These are phyloP conservation scores for Backusella macrospora DNA, from an alignment of 192 early-diverging fungal genomes.

Conservation along the genomic window DNA sequence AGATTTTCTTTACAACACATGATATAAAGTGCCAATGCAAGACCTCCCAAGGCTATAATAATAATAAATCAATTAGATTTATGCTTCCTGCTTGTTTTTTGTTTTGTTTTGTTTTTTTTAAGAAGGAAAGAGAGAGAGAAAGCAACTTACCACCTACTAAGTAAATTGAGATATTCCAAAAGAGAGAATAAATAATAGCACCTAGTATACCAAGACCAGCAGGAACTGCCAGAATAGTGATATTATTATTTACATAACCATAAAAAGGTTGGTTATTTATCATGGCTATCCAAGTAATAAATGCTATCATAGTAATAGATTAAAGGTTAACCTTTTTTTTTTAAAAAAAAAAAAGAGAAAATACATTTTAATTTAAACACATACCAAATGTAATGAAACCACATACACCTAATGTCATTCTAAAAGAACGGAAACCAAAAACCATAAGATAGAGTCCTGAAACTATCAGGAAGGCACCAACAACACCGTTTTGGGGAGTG, in stretches of 20 bases:
- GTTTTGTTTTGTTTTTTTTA: too few relatives aligned
- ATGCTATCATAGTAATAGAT: conserved; percentile 27
- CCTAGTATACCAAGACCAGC: conserved; percentile 28
- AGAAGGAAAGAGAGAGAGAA: not conserved
- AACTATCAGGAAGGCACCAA: conserved; percentile 46
- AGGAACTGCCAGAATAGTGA: conserved; percentile 22
- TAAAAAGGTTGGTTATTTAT: conserved; percentile 28
- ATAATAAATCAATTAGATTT: not conserved
- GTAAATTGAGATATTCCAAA: conserved; percentile 66
- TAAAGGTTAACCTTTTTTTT: not conserved
- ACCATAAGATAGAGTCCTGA: conserved; percentile 47
- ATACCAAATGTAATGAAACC: conserved; percentile 56
- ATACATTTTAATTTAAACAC: not conserved
- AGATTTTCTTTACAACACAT: conserved; percentile 30
- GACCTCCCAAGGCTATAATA: conserved; percentile 33
- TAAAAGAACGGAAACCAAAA: conserved; percentile 53
- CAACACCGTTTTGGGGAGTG: conserved; percentile 38
- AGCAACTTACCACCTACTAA: conserved; percentile 58
- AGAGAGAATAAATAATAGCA: conserved; percentile 23
- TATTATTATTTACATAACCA: conserved; percentile 28
- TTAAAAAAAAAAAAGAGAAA: not conserved
- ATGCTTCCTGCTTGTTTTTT: too few relatives aligned
- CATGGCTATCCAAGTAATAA: conserved; percentile 32
- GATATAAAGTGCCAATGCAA: conserved; percentile 36
- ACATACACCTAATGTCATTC: conserved; percentile 44